Evolutionary conservation across 2,329 filamentous ascomycete genomes (phyloP), one percentile per base, ranked within the genome.

Genomic region (Cladosporium velox): DNA sequence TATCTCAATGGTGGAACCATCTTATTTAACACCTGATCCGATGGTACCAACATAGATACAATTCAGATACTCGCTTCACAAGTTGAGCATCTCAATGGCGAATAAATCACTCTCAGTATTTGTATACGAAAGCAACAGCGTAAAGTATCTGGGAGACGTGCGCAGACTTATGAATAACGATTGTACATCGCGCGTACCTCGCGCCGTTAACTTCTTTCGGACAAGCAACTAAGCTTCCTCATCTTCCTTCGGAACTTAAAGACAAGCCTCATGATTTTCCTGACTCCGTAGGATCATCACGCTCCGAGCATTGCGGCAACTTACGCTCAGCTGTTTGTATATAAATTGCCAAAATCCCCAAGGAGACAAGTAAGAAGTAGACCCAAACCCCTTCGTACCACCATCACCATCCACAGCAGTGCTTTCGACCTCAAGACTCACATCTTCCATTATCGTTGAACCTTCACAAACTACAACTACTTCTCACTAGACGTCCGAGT

Each of bases 161-260:
- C 41, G 41, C 8, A 47, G n/a, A 47, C 41, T 47, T 47, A 24
- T 47, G 41, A 47, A n/a, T 21, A 47, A 24, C 41, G 12, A 11
- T 3, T 24, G n/a, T 12, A 44, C 11, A 8, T 24, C 8, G n/a
- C 41, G n/a, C n/a, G 15, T 32, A 14, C 51, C 51, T 54, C 51
- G 51, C 52, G 52, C 28, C 18, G 26, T 55, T 55, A 12, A n/a
- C 49, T 52, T n/a, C 26, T 28, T 28, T 63, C 51, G 34, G 59
- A 11, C 59, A 38, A 38, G 26, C 3, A 11, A n/a, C 15, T 47
- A n/a, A 47, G 51, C 28, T n/a, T 21, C 28, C 5, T 34, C 7
- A 8, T 21, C 18, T 24, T 55, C 18, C 52, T 21, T 14, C 52
- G 52, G 52, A 55, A 34, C 28, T 55, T 34, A 34, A 47, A 47